phyloP scores from a whole-genome alignment of 495 filamentous ascomycete species.

The Tuber umbilicatum region DNA sequence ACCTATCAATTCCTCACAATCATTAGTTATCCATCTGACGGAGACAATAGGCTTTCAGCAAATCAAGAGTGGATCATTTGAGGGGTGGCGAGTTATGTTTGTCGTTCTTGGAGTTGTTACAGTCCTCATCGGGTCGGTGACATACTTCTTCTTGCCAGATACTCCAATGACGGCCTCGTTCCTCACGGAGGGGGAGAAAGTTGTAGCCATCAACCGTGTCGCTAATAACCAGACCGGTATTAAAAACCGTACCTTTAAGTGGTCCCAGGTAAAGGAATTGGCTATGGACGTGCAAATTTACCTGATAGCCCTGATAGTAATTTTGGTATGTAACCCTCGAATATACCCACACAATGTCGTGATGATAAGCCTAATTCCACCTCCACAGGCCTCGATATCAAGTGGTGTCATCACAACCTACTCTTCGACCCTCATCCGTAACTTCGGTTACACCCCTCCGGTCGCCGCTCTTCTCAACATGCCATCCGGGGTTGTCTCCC shows the following conservation, averaged over 20 bases:
- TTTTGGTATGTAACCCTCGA: constrained; percentile 26
- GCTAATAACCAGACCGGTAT: constrained; percentile 55
- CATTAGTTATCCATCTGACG: not conserved
- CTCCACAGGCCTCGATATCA: constrained; percentile 49
- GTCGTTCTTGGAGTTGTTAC: constrained; percentile 56
- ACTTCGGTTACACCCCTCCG: constrained; percentile 53
- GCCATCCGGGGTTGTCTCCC: constrained; percentile 56
- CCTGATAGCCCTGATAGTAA: constrained; percentile 43
- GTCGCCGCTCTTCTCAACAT: constrained; percentile 58
- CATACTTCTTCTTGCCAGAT: constrained; percentile 52
- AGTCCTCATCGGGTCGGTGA: constrained; percentile 48
- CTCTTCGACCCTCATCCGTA: constrained; percentile 54
- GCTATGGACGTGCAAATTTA: constrained; percentile 49
- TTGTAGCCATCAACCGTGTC: constrained; percentile 45
- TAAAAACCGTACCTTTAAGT: constrained; percentile 51
- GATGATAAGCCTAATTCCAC: constrained; percentile 35
- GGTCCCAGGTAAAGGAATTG: constrained; percentile 45
- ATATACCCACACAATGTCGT: not conserved
- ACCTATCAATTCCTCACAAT: not conserved
- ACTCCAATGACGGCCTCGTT: constrained; percentile 51
- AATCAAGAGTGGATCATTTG: constrained; percentile 45
- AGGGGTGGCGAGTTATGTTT: constrained; percentile 61
- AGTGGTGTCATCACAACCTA: constrained; percentile 58
- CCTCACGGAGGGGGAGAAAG: constrained; percentile 50
- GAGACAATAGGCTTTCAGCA: constrained; percentile 50